Conservation (phyloP, 768 basidiomycete genomes). For the Hygrocybe punicea region DNA sequence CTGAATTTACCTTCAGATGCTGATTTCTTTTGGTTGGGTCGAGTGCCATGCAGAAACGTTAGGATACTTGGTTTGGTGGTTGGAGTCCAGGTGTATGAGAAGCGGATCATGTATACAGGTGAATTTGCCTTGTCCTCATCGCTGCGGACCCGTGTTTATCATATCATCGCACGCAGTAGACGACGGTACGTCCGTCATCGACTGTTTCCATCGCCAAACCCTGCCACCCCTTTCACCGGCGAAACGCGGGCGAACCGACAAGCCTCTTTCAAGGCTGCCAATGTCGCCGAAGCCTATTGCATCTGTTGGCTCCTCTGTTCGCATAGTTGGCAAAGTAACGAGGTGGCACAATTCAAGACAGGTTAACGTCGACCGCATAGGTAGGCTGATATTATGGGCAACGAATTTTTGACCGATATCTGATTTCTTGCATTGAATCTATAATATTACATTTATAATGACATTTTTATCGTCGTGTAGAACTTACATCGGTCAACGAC, state of each 20-base stretch:
- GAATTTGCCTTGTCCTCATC: conserved; percentile 14
- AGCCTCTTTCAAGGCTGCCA: conserved; percentile 8
- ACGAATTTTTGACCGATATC: too few species aligned
- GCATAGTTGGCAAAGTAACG: conserved; percentile 46
- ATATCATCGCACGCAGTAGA: conserved; percentile 49
- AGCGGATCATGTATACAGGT: conserved; percentile 59
- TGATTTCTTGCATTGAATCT: background rate
- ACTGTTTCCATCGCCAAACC: conserved; percentile 51
- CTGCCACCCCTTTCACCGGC: conserved; percentile 22
- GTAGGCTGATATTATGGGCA: conserved; percentile 32
- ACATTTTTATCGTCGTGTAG: conserved; percentile 38
- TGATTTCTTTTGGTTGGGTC: conserved; percentile 70
- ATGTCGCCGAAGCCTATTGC: conserved; percentile 37
- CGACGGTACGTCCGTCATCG: conserved; percentile 71
- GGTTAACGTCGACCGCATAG: conserved; percentile 47
- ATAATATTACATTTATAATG: background rate
- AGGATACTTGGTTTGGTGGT: conserved; percentile 62
- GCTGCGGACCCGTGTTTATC: background rate
- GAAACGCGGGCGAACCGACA: conserved; percentile 10
- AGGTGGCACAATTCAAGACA: conserved; percentile 42
- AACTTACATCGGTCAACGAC: conserved; percentile 46
- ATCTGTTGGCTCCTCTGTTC: conserved; percentile 45
- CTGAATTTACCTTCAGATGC: conserved; percentile 32
- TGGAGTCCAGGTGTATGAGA: conserved; percentile 58
- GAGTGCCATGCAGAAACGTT: conserved; percentile 66